These are phyloP conservation scores for Trifolium pratense DNA, from an alignment of 306 rosid genomes.

Conservation along the genomic window DNA sequence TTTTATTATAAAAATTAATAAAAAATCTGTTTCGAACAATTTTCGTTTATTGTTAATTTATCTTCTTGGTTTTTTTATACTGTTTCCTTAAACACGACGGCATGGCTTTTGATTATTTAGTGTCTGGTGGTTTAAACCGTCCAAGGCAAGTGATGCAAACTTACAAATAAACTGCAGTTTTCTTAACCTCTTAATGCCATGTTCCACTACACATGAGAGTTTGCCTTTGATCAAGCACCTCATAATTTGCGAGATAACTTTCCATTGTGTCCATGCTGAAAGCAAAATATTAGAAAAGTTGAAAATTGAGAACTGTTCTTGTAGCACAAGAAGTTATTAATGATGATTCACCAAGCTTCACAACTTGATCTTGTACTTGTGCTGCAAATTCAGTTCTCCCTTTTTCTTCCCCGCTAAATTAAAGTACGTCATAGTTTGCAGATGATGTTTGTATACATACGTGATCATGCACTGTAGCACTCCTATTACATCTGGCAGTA, in stretches of 20 bases:
- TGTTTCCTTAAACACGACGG: conserved; percentile 4
- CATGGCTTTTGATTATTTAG: conserved; percentile 8
- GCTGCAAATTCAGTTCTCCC: background rate
- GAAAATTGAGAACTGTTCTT: background rate
- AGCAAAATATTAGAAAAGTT: background rate
- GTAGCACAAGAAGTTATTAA: background rate
- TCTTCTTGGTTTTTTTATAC: background rate
- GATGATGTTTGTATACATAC: background rate
- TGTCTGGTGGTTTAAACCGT: conserved; percentile 12
- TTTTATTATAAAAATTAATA: background rate
- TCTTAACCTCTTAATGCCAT: background rate
- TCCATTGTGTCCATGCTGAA: background rate
- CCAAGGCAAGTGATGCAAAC: background rate
- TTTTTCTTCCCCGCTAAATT: background rate
- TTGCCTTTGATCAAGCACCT: background rate
- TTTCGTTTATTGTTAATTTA: conserved; percentile 15
- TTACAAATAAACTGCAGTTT: background rate
- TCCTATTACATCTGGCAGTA: background rate
- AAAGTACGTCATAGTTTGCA: background rate
- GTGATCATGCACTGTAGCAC: background rate
- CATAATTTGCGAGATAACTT: background rate
- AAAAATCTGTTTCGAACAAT: conserved; percentile 23
- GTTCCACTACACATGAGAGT: background rate
- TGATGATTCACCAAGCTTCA: background rate
- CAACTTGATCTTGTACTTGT: background rate